phyloP scores from a whole-genome alignment of 331 rosid species.

The Pyrus hybrid region DNA sequence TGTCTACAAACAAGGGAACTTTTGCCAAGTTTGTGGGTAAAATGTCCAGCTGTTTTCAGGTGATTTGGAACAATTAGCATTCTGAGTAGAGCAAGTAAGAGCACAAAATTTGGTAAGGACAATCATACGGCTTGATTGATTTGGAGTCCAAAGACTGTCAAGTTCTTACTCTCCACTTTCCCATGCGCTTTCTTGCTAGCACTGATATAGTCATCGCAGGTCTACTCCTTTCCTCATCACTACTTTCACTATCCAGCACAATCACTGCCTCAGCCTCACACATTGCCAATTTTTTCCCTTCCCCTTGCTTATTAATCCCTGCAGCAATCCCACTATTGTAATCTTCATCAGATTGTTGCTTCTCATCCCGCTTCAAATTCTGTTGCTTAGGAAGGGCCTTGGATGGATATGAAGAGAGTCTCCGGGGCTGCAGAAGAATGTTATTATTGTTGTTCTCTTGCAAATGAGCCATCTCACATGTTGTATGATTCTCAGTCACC shows the following conservation, averaged over 20 bases:
- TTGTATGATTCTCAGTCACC: too few species aligned
- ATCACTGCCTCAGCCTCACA: slow-evolving; percentile 8
- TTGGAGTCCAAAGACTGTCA: background rate
- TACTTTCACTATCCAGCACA: slow-evolving; percentile 5
- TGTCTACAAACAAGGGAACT: too few species aligned
- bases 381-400: slow-evolving; percentile 3
- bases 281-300: background rate
- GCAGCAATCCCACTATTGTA: background rate
- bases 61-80: too few species aligned
- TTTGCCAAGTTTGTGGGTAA: too few species aligned
- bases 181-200: slow-evolving; percentile 24
- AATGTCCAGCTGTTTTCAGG: too few species aligned
- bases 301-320: background rate
- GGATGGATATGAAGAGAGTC: slow-evolving; percentile 10
- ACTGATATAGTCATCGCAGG: background rate
- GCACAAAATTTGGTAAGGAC: too few species aligned
- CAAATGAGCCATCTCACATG: too few species aligned
- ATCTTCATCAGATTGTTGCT: background rate
- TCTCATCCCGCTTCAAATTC: background rate
- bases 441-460: too few species aligned
- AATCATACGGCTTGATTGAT: background rate
- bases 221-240: too few species aligned
- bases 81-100: too few species aligned
- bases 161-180: slow-evolving; percentile 22
- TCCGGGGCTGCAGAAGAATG: background rate